Evolutionary conservation across 2,329 filamentous ascomycete genomes (phyloP).

Genomic region (Alternaria triticina): DNA sequence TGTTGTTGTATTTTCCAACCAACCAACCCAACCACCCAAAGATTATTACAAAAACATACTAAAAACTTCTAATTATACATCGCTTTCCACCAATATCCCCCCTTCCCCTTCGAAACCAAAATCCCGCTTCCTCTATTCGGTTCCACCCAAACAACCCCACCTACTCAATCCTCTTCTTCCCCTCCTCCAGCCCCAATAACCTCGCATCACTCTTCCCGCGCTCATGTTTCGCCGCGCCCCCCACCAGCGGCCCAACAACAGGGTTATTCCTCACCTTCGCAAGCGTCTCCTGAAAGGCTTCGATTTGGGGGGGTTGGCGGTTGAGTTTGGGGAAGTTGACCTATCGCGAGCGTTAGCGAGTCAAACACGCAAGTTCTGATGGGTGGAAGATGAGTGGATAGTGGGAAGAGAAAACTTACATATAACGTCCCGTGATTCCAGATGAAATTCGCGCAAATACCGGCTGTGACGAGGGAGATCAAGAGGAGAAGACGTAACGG

Average conservation of each 20-base stretch:
- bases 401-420: constrained; percentile 77
- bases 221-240: constrained; percentile 65
- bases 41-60: not conserved
- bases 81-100: too few species aligned
- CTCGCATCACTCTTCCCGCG: constrained; percentile 82
- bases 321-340: constrained; percentile 99
- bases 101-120: too few species aligned
- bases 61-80: not conserved
- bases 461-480: constrained; percentile 74
- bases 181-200: constrained; percentile 88
- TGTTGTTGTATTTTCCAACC: not conserved
- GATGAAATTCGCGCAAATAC: constrained; percentile 79
- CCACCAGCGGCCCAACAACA: constrained; percentile 76
- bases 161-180: constrained; percentile 95
- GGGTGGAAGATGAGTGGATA: too few species aligned
- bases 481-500: constrained; percentile 82
- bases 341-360: too few species aligned
- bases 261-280: constrained; percentile 81
- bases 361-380: too few species aligned
- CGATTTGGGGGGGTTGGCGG: constrained; percentile 81
- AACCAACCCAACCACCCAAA: not conserved
- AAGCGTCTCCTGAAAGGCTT: constrained; percentile 88
- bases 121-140: too few species aligned
- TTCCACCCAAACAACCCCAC: too few species aligned
- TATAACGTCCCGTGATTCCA: constrained; percentile 87